These are phyloP conservation scores for Cutaneotrichosporon cavernicola DNA, from an alignment of 1,284 basidiomycete genomes.

Conservation along the genomic window DNA sequence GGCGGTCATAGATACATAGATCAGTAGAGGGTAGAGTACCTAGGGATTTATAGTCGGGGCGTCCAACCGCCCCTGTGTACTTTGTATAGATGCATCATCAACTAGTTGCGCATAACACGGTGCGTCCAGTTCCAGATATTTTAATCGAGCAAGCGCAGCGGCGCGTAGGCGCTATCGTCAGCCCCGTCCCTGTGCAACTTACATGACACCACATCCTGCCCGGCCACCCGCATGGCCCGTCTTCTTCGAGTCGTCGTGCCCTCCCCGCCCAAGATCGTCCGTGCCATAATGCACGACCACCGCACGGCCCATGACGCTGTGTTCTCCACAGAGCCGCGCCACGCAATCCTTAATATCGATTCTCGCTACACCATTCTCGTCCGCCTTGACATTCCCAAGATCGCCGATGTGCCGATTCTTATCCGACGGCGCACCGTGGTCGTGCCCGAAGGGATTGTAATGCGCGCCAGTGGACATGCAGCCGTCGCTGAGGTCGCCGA, in stretches of 20 bases:
- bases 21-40: background rate
- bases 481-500: constrained; percentile 17
- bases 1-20: background rate
- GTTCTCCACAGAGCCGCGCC: constrained; percentile 15
- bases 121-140: too few relatives aligned
- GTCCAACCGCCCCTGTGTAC: background rate
- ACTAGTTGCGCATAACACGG: background rate
- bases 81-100: constrained; percentile 1
- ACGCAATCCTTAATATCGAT: constrained; percentile 7
- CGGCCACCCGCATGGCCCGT: constrained; percentile 24
- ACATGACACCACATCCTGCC: constrained; percentile 20
- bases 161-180: background rate
- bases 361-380: background rate
- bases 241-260: constrained; percentile 17
- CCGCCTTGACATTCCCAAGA: constrained; percentile 20
- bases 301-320: constrained; percentile 16
- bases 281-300: constrained; percentile 19
- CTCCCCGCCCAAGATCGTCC: constrained; percentile 20
- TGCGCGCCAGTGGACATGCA: constrained; percentile 17
- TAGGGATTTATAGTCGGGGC: background rate
- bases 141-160: background rate
- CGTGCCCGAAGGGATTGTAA: constrained; percentile 18
- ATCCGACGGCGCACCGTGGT: constrained; percentile 20
- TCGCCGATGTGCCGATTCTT: constrained; percentile 20
- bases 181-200: background rate